phyloP scores from a whole-genome alignment of 139 green algal species.

The Coccomyxa sp. region DNA sequence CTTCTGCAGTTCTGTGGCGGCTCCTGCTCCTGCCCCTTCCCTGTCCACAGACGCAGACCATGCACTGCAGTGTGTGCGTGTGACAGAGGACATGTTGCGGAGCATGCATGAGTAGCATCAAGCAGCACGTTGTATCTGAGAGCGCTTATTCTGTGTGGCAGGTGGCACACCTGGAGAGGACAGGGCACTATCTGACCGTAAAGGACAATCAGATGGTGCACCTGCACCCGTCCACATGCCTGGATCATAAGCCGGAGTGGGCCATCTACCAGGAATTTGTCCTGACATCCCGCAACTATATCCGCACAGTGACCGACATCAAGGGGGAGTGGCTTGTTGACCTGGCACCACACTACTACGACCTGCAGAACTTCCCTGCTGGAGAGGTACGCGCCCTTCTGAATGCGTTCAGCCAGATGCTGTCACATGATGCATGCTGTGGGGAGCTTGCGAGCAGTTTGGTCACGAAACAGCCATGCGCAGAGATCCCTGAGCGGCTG shows the following conservation, averaged over 20 bases:
- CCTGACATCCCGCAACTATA: constrained; percentile 96
- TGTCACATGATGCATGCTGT: no score
- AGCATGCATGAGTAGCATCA: background rate
- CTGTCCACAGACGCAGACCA: background rate
- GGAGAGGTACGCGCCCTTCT: constrained; percentile 43
- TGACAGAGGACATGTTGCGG: background rate
- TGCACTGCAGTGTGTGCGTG: background rate
- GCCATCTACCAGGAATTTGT: constrained; percentile 99
- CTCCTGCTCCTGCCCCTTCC: no score
- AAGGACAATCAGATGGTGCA: constrained; percentile 98
- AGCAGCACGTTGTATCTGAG: background rate
- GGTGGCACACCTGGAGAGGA: constrained; percentile 87
- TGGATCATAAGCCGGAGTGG: constrained; percentile 97
- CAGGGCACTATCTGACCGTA: constrained; percentile 96
- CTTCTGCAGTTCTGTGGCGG: no score
- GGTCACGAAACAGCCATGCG: no score
- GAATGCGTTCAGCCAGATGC: no score
- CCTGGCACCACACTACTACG: constrained; percentile 95
- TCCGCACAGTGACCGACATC: constrained; percentile 88
- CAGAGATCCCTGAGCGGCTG: background rate
- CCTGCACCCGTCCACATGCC: constrained; percentile 91
- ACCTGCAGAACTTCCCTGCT: constrained; percentile 91
- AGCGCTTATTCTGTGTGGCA: constrained; percentile 26
- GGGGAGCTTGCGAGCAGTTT: no score
- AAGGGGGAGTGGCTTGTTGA: constrained; percentile 97